Base-by-base conservation (phyloP, 495 filamentous ascomycete genomes). In the Aspergillus ostianus region DNA sequence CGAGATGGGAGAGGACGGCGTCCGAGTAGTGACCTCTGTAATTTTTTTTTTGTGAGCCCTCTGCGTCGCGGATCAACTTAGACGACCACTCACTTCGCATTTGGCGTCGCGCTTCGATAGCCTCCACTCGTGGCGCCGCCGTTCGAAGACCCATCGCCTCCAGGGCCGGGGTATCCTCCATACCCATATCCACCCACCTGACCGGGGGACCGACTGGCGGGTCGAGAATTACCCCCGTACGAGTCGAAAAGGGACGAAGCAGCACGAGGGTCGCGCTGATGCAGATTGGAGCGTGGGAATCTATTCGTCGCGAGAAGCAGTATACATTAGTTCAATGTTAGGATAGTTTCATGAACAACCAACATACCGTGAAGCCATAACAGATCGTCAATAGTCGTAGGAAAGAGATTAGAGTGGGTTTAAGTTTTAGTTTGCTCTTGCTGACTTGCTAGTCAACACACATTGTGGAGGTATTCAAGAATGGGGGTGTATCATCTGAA, bases 21-120 rank as follows among this genome's bases (percentile, higher is more conserved):
- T 95, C 92, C 61, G 87, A 91, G 74, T 98, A 98, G 72, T 97
- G 93, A 53, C 95, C 94, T 70, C 89, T 90, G 59, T 41, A 26
- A 62, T 30, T 56, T 32, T 21, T 62, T 30, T 56, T 32, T 21
- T 60, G 21, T 65, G 53, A 64, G 55, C 53, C 17, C 48, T 47
- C 36, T 29, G 21, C 53, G 19, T 15, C 29, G 30, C 18, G 36
- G 27, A 46, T 12, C 26, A 21, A 46, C 41, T 10, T n/a, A 19
- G 3, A 12, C 26, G 26, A 21, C 8, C 9, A 73, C 82, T 47
- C 75, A 91, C 88, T 81, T 91, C 63, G 82, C 82, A 76, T 97
- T 92, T 60, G 93, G 93, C 53, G 93, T 97, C 59, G 92, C 94
- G 46, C 84, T 74, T 46, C 86, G 69, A 65, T 78, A 89, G 48